Conservation (phyloP, 2,329 filamentous ascomycete genomes). For the Zymoseptoria tritici region DNA sequence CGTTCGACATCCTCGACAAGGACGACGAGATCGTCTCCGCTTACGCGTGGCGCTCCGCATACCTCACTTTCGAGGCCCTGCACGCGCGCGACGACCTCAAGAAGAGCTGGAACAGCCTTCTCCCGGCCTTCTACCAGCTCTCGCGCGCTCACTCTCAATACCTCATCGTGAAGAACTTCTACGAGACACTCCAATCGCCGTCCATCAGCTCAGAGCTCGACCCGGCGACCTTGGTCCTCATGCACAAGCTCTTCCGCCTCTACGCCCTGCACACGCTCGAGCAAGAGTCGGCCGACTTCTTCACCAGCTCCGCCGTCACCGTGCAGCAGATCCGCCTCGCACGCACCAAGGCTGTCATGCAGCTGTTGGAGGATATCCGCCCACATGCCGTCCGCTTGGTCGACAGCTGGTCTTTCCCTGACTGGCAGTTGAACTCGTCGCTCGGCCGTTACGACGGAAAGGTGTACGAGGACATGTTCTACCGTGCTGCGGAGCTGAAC, state of each 20-base stretch:
- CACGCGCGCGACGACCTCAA: conserved; percentile 69
- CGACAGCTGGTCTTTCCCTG: conserved; percentile 68
- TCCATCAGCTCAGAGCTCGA: conserved; percentile 49
- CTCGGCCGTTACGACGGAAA: conserved; percentile 65
- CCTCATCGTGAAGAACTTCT: conserved; percentile 72
- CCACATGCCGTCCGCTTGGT: conserved; percentile 66
- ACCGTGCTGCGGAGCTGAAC: conserved; percentile 63
- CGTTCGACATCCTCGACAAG: conserved; percentile 64
- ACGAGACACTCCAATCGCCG: conserved; percentile 56
- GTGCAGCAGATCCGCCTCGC: conserved; percentile 66
- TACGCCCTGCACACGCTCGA: conserved; percentile 61
- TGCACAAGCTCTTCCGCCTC: conserved; percentile 62
- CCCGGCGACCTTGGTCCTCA: conserved; percentile 47
- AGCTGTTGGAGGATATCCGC: conserved; percentile 61
- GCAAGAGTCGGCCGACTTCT: conserved; percentile 64
- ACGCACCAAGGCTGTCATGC: conserved; percentile 60
- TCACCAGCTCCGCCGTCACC: conserved; percentile 60
- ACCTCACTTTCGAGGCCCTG: conserved; percentile 67
- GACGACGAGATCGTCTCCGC: conserved; percentile 65
- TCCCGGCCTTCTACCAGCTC: conserved; percentile 71
- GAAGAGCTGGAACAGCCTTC: conserved; percentile 67
- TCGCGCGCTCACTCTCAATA: conserved; percentile 70
- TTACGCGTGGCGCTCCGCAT: conserved; percentile 68
- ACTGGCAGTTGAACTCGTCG: conserved; percentile 68
- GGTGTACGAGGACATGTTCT: conserved; percentile 72